Conservation (phyloP, 441 rosid species). For the Manihot esculenta region DNA sequence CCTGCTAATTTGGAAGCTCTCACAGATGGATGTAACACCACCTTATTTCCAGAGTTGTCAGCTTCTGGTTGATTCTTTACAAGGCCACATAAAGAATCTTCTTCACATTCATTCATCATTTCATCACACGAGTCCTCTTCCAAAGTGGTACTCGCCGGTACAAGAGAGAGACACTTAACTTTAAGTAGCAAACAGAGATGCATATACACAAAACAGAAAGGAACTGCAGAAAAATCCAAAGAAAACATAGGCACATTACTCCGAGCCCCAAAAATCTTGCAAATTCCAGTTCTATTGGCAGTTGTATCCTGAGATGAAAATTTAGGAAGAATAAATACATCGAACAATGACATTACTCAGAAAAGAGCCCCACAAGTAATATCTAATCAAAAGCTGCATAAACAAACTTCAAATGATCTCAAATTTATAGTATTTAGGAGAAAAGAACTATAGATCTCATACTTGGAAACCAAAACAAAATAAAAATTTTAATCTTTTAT, state of each 20-base stretch:
- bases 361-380: background rate
- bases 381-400: background rate
- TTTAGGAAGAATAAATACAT: background rate
- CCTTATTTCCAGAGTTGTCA: constrained; percentile 31
- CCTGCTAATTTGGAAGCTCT: constrained; percentile 51
- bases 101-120: constrained; percentile 22
- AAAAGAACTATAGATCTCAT: background rate
- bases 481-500: background rate
- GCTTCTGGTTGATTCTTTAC: constrained; percentile 23
- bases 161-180: constrained; percentile 28
- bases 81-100: constrained; percentile 9
- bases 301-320: constrained; percentile 53
- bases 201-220: constrained; percentile 60
- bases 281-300: constrained; percentile 44
- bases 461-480: background rate
- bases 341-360: background rate
- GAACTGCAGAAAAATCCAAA: constrained; percentile 69
- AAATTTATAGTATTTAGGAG: background rate
- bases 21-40: constrained; percentile 42
- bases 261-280: constrained; percentile 58
- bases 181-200: constrained; percentile 41
- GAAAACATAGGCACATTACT: constrained; percentile 54
- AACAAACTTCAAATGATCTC: background rate
- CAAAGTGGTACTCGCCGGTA: constrained; percentile 40
- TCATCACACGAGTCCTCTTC: constrained; percentile 28